Evolutionary conservation across 352 stramenopile genomes (phyloP), one percentile per base, ranked within the genome.

Genomic region (Globisporangium alternatum): DNA sequence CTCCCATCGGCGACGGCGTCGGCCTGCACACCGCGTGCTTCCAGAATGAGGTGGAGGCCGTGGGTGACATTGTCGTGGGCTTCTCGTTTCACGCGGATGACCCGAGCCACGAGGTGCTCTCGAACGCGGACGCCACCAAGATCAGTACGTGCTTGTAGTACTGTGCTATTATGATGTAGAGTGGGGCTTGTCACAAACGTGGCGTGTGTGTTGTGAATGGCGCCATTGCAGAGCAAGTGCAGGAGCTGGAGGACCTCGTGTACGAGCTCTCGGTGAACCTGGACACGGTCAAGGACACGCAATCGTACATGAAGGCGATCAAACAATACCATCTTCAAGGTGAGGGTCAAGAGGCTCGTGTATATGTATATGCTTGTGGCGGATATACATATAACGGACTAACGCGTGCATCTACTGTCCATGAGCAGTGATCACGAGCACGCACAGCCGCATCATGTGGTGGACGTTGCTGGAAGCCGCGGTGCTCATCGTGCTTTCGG

Each of bases 71-170:
- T n/a, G 65, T 83, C 60, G 71, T 96, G 19, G 87, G 87, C 39
- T 96, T 96, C 67, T 96, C 87, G 3, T 90, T 96, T 63, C 87
- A 96, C 70, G 85, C 85, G 6, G 85, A 94, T 68, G 86, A 93
- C 64, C 87, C 87, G 28, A 83, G 69, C 39, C 85, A 94, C 66
- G 87, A 94, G 51, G 87, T 96, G 72, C 72, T 96, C 33, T 96
- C 87, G 48, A 96, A 96, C 59, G 87, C 87, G 15, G 87, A 96
- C 62, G 85, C 87, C 30, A 88, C 87, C 65, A 93, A 91, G 67
- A 96, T 96, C 81, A 90, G 87, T 95, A 75, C 77, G 81, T 89
- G 5, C 9, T 21, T 25, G 17, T 15, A 43, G 12, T 56, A 21
- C 9, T 39, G 17, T 1, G n/a, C n/a, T 9, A 21, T 5, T 1